Base-by-base conservation (phyloP, 1,139 yeast species). In the Suhomyces panamericanus region DNA sequence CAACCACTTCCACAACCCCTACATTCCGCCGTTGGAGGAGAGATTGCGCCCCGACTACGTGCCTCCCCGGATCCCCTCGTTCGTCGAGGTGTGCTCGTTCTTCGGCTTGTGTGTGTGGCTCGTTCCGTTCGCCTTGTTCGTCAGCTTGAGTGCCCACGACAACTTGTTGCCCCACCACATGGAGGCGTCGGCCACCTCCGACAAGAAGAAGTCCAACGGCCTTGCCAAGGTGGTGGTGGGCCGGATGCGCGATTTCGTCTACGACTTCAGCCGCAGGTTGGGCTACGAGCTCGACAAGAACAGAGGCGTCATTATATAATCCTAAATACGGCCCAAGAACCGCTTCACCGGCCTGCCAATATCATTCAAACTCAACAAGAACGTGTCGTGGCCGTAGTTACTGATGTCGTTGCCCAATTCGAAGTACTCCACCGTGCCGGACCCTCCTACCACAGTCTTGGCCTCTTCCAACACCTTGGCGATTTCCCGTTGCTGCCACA, bases 101-200 rank as follows among this genome's bases (percentile, higher is more conserved):
- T 90, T 95, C 60, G 99, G 97, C 1, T 70, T 93, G 35, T 85
- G 95, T 56, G 85, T 93, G 12, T 93, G 99, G 99, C 76, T 91
- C 49, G 79, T 93, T 35, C 99, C 99, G 28, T 90, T 93, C 65
- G 84, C 96, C 2, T 73, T 95, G 50, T 91, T 95, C 66, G 93
- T 95, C 24, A 86, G 96, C 41, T 75, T 93, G 49, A 87, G 96
- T 61, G 98, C 98, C 6, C 87, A 89, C 50, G 99, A 95, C 58
- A 87, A 89, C 58, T 81, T 87, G 24, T 75, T 93, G 41, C 99
- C 99, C 6, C 78, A 72, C 46, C 78, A 74, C 49, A 52, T 66
- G 47, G 73, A 66, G 31, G 17, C 17, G 17, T 17, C 17, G 17
- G 65, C 66, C 35, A 32, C n/a, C n/a, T n/a, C 27, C 17, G 66